Conservation (phyloP, 495 filamentous ascomycete genomes). For the Rhypophila decipiens region DNA sequence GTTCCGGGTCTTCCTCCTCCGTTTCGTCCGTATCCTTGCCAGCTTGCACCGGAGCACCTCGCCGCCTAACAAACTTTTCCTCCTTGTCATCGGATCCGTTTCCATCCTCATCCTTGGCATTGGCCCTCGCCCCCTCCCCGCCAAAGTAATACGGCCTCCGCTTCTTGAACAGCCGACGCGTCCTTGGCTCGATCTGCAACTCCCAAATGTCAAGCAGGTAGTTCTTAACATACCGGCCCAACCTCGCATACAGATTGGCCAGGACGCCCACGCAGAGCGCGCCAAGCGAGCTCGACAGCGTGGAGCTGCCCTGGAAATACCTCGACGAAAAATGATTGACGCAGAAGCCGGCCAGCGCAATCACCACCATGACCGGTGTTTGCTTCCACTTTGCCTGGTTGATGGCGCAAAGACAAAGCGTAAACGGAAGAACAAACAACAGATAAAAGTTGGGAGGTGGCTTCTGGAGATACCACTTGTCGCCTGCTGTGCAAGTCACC, state of each 20-base stretch:
- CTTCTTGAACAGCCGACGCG: slow-evolving; percentile 10
- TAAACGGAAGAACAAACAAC: slow-evolving; percentile 75
- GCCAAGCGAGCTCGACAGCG: slow-evolving; percentile 77
- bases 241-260: slow-evolving; percentile 79
- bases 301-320: slow-evolving; percentile 68
- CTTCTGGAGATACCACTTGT: slow-evolving; percentile 39
- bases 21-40: slow-evolving; percentile 6
- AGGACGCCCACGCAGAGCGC: slow-evolving; percentile 81
- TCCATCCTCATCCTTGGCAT: too few species aligned
- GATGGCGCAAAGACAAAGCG: slow-evolving; percentile 72
- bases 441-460: slow-evolving; percentile 58
- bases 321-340: slow-evolving; percentile 74
- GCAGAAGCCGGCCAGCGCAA: slow-evolving; percentile 79
- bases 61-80: too few species aligned
- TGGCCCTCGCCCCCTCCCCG: background rate
- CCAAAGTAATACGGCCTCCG: slow-evolving; percentile 11
- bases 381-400: slow-evolving; percentile 91
- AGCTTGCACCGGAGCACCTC: too few species aligned
- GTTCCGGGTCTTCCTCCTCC: slow-evolving; percentile 14
- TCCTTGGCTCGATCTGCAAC: slow-evolving; percentile 14
- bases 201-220: slow-evolving; percentile 26
- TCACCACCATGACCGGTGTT: slow-evolving; percentile 72
- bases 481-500: slow-evolving; percentile 53
- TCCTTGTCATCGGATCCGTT: too few species aligned
- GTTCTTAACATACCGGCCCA: slow-evolving; percentile 44